A percentile compares a stretch with the other conserved stretches of the same genome.
These are phyloP conservation scores for Beauveria sp. DNA, from an alignment of 2,329 filamentous ascomycete species.

Conservation along the genomic window DNA sequence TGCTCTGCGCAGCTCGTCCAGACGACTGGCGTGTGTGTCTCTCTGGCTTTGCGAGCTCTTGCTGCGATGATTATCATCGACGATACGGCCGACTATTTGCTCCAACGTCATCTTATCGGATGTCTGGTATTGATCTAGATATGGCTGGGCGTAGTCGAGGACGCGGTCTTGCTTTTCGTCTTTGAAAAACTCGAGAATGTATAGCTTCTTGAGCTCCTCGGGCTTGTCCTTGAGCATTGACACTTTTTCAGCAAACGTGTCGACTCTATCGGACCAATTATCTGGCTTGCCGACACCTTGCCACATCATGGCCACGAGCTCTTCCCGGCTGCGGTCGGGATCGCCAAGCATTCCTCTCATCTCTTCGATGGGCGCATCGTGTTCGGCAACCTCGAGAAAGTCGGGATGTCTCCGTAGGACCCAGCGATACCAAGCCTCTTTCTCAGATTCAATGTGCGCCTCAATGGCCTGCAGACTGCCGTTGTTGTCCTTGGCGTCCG, in stretches of 20 bases:
- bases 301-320: constrained; percentile 30
- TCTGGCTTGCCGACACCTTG: constrained; percentile 27
- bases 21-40: constrained; percentile 28
- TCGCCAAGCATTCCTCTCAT: constrained; percentile 29
- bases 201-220: constrained; percentile 29
- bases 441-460: constrained; percentile 41
- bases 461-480: constrained; percentile 39
- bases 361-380: constrained; percentile 23
- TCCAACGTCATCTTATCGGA: constrained; percentile 23
- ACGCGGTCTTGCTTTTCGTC: constrained; percentile 25
- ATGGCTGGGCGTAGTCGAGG: constrained; percentile 27
- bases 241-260: constrained; percentile 27
- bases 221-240: constrained; percentile 23
- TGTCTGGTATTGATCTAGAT: constrained; percentile 29
- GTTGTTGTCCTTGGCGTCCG: constrained; percentile 36
- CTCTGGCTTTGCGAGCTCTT: constrained; percentile 27
- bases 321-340: constrained; percentile 28
- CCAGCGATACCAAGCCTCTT: constrained; percentile 45
- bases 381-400: constrained; percentile 27
- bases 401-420: constrained; percentile 31
- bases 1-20: constrained; percentile 40
- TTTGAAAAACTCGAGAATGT: constrained; percentile 35
- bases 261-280: constrained; percentile 25
- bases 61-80: constrained; percentile 23
- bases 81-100: constrained; percentile 27